Evolutionary conservation across 768 basidiomycete genomes (phyloP).

Genomic region (Lentinula lateritia): DNA sequence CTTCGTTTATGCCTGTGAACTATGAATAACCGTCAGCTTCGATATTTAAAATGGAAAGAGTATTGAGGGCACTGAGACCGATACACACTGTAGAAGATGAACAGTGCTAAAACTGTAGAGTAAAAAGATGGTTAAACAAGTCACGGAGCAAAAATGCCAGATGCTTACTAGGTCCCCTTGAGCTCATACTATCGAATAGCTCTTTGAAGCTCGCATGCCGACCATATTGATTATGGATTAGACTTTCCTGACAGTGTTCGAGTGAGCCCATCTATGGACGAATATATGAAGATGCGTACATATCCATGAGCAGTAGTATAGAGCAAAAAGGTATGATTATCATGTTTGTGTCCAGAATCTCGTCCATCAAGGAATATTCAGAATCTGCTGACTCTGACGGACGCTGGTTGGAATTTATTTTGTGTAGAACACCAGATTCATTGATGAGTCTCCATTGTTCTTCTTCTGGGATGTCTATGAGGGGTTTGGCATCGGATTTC

Average conservation of each 20-base stretch:
- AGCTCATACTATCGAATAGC: slow-evolving; percentile 51
- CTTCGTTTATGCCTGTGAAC: slow-evolving; percentile 49
- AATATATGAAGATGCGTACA: slow-evolving; percentile 44
- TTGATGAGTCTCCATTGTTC: slow-evolving; percentile 77
- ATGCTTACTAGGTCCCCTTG: slow-evolving; percentile 68
- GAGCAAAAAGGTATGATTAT: slow-evolving; percentile 73
- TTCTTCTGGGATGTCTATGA: slow-evolving; percentile 57
- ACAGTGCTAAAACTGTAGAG: slow-evolving; percentile 58
- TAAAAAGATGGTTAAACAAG: neutral
- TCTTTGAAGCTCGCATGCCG: slow-evolving; percentile 44
- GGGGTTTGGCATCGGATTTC: slow-evolving; percentile 8
- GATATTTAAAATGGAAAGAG: neutral
- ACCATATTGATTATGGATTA: slow-evolving; percentile 77
- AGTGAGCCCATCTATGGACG: neutral
- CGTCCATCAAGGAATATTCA: slow-evolving; percentile 46
- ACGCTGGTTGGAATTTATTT: slow-evolving; percentile 13
- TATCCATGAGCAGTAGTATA: slow-evolving; percentile 76
- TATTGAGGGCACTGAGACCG: neutral
- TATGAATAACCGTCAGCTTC: neutral
- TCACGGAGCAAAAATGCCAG: neutral
- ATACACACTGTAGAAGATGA: slow-evolving; percentile 70
- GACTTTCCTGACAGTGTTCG: slow-evolving; percentile 30
- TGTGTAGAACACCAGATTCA: slow-evolving; percentile 54
- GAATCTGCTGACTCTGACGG: slow-evolving; percentile 15
- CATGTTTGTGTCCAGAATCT: slow-evolving; percentile 61